Evolutionary conservation across 371 early-diverging fungal genomes (phyloP).

Genomic region (Mortierella sp.): DNA sequence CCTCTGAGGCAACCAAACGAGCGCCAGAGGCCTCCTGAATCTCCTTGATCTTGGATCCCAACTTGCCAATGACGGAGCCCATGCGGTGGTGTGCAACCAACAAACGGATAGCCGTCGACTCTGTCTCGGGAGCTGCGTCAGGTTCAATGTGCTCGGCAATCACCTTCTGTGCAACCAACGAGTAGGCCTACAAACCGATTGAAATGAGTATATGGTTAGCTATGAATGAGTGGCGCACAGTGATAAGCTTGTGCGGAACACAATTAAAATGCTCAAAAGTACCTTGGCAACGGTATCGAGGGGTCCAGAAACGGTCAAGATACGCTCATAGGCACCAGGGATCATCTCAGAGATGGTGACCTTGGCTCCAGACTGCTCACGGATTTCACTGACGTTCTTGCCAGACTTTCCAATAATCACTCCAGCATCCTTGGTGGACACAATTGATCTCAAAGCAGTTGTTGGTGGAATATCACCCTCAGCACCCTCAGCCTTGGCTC

Average conservation of each 20-base stretch:
- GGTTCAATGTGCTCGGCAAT: conserved; percentile 64
- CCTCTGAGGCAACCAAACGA: conserved; percentile 85
- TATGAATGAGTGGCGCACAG: neutral
- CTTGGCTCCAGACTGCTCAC: conserved; percentile 79
- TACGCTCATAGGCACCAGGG: conserved; percentile 80
- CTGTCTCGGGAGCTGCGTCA: conserved; percentile 57
- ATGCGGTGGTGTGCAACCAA: conserved; percentile 82
- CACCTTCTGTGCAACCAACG: conserved; percentile 79
- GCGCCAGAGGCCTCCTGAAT: conserved; percentile 90
- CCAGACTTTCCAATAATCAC: conserved; percentile 88
- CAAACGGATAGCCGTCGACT: conserved; percentile 73
- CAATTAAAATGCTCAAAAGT: neutral
- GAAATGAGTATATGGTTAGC: conserved; percentile 23
- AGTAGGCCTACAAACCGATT: conserved; percentile 70
- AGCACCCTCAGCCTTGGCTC: conserved; percentile 26
- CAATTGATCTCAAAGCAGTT: conserved; percentile 77
- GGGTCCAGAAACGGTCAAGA: conserved; percentile 82
- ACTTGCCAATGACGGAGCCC: conserved; percentile 95
- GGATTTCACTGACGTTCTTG: conserved; percentile 82
- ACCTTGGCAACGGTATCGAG: conserved; percentile 82
- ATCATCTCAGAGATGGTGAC: conserved; percentile 87
- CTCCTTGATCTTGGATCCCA: conserved; percentile 86
- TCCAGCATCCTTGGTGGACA: conserved; percentile 87
- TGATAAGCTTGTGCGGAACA: conserved; percentile 59
- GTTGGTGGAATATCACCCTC: conserved; percentile 56